Percentiles rank a stretch among this genome's conserved stretches.
phyloP scores from a whole-genome alignment of 2,329 filamentous ascomycete genomes.

The Colletotrichum tabaci region DNA sequence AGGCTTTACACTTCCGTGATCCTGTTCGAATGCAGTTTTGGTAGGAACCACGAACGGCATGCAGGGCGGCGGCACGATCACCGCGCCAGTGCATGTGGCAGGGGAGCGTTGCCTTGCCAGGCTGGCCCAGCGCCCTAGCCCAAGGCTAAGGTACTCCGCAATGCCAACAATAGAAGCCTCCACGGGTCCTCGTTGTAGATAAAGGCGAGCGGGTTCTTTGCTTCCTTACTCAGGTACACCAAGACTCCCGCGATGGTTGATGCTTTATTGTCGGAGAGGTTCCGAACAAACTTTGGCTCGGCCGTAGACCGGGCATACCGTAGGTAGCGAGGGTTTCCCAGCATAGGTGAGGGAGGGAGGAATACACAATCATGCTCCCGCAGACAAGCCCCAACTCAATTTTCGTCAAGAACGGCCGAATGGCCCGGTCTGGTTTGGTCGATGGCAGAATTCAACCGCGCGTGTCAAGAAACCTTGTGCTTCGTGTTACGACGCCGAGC shows the following conservation, averaged over 20 bases:
- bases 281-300: slow-evolving; percentile 28
- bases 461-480: slow-evolving; percentile 17
- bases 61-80: slow-evolving; percentile 29
- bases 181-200: slow-evolving; percentile 3
- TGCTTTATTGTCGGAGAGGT: slow-evolving; percentile 11
- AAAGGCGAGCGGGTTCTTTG: slow-evolving; percentile 8
- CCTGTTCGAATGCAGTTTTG: slow-evolving; percentile 6
- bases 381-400: slow-evolving; percentile 27
- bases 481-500: slow-evolving; percentile 18
- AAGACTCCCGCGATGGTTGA: slow-evolving; percentile 16
- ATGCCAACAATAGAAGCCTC: slow-evolving; percentile 40
- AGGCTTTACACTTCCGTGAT: not conserved
- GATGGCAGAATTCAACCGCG: not conserved
- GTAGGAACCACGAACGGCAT: slow-evolving; percentile 23
- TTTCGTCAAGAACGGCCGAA: not conserved
- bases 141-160: slow-evolving; percentile 30
- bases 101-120: slow-evolving; percentile 38
- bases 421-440: slow-evolving; percentile 5
- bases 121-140: slow-evolving; percentile 25
- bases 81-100: slow-evolving; percentile 16
- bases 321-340: not conserved
- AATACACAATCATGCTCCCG: slow-evolving; percentile 10
- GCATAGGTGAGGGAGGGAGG: slow-evolving; percentile 1
- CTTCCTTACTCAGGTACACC: not conserved
- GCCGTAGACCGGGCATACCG: slow-evolving; percentile 27